Evolutionary conservation across 2,329 filamentous ascomycete species (phyloP).

Genomic region (Aspergillus pseudonomiae): DNA sequence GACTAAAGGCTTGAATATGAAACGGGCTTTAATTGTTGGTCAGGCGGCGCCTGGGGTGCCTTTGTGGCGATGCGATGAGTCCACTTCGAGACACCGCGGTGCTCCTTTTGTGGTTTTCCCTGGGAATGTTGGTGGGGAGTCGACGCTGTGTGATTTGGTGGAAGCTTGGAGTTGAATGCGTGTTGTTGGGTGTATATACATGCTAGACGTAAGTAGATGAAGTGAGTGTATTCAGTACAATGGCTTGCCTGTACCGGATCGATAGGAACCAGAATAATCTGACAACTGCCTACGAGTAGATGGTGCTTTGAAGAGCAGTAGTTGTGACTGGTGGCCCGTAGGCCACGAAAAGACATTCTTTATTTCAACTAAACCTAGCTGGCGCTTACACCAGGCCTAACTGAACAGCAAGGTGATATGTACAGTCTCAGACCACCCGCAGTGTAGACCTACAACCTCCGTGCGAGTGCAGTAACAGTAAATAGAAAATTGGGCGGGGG

Average conservation of each 20-base stretch:
- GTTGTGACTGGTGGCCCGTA: conserved; percentile 21
- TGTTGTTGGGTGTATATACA: neutral
- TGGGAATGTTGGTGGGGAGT: conserved; percentile 59
- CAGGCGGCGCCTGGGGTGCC: conserved; percentile 62
- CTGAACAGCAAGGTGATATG: conserved; percentile 23
- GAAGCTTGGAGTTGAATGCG: conserved; percentile 37
- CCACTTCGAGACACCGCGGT: conserved; percentile 53
- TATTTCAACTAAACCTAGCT: conserved; percentile 30
- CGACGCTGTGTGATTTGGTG: conserved; percentile 52
- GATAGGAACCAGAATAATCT: neutral
- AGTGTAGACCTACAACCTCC: conserved; percentile 10
- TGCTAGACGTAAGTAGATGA: neutral
- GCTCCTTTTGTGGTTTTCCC: conserved; percentile 63
- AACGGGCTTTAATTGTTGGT: conserved; percentile 57
- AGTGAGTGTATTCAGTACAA: neutral
- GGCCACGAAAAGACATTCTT: conserved; percentile 27
- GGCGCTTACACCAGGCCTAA: conserved; percentile 20
- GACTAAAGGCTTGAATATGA: conserved; percentile 59
- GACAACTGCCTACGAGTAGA: neutral
- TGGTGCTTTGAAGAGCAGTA: neutral
- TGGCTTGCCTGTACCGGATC: neutral
- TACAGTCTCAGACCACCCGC: conserved; percentile 24
- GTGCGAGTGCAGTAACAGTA: neutral
- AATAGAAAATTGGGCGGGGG: neutral
- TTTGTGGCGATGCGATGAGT: conserved; percentile 61